Evolutionary conservation across 768 basidiomycete species (phyloP), one percentile per base, ranked within the genome.

Genomic region (Ramaria sp.): DNA sequence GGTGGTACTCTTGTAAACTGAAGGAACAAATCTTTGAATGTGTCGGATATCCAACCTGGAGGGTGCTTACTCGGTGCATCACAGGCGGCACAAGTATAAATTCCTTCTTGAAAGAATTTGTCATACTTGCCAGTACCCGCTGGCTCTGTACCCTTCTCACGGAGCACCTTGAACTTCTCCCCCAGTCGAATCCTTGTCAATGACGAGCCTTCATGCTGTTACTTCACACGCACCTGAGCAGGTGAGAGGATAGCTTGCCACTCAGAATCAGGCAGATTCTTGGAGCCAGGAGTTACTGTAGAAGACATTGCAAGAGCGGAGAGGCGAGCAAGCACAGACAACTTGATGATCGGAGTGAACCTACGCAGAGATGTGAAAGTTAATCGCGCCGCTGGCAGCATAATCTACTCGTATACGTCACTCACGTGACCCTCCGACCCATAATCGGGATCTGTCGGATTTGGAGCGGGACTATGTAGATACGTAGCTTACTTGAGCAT

Each of bases 141-240:
- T 6, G 65, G 62, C 62, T 97, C 94, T 0, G 94, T 97, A 18
- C 88, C 92, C 68, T 96, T 94, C 72, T 84, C 59, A 47, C 93
- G 81, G 12, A 96, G 68, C 36, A 97, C 73, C 54, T 82, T 78
- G 70, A 96, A 97, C 91, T 95, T 61, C 34, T 27, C 39, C 10
- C 39, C 32, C 8, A 34, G 25, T 34, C n/a, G n/a, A n/a, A n/a
- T 37, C 56, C 52, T 24, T 13, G 37, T n/a, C 51, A 56, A n/a
- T 12, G 27, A 45, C 13, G n/a, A 12, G 25, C 41, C 18, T 10
- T 59, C 47, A 38, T 36, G 37, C 41, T 27, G 28, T 20, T n/a
- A 28, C 15, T 12, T 25, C 27, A 38, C 25, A 68, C 75, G 38
- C 62, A 88, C 90, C 78, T 96, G 92, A 64, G 90, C 81, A 3